Percentiles rank a stretch among this genome's conserved stretches.
phyloP scores from a whole-genome alignment of 2,329 filamentous ascomycete species.

The Cladobotryum protrusum region DNA sequence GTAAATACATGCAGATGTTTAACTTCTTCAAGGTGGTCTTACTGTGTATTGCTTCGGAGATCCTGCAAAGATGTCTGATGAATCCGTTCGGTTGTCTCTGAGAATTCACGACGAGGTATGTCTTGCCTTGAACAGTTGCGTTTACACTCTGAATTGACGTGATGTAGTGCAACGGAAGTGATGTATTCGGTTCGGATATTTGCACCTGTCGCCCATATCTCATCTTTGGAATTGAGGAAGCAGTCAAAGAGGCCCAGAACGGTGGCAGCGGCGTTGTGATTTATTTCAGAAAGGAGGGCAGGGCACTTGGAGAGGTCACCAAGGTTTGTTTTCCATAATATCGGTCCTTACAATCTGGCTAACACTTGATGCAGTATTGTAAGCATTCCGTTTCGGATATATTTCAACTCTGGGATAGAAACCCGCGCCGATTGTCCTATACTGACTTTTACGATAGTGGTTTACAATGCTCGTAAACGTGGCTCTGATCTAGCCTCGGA shows the following conservation, averaged over 20 bases:
- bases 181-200: slow-evolving; percentile 97
- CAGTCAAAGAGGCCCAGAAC: slow-evolving; percentile 92
- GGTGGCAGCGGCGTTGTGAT: slow-evolving; percentile 93
- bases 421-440: too few species aligned
- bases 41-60: slow-evolving; percentile 98
- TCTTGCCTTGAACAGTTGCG: not conserved
- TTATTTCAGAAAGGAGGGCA: slow-evolving; percentile 96
- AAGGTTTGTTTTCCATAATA: slow-evolving; percentile 56
- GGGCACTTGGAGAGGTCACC: slow-evolving; percentile 89
- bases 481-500: slow-evolving; percentile 76
- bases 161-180: slow-evolving; percentile 77
- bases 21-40: slow-evolving; percentile 54
- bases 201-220: slow-evolving; percentile 95
- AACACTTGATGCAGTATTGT: slow-evolving; percentile 38
- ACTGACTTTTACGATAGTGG: slow-evolving; percentile 33
- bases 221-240: slow-evolving; percentile 95
- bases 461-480: slow-evolving; percentile 76
- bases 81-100: slow-evolving; percentile 71
- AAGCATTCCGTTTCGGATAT: slow-evolving; percentile 20
- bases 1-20: not conserved
- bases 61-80: slow-evolving; percentile 86
- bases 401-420: not conserved
- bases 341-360: slow-evolving; percentile 17
- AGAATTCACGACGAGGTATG: slow-evolving; percentile 66
- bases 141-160: slow-evolving; percentile 9